Evolutionary conservation across 345 rosid genomes (phyloP).

Genomic region (Syzygium jambos): DNA sequence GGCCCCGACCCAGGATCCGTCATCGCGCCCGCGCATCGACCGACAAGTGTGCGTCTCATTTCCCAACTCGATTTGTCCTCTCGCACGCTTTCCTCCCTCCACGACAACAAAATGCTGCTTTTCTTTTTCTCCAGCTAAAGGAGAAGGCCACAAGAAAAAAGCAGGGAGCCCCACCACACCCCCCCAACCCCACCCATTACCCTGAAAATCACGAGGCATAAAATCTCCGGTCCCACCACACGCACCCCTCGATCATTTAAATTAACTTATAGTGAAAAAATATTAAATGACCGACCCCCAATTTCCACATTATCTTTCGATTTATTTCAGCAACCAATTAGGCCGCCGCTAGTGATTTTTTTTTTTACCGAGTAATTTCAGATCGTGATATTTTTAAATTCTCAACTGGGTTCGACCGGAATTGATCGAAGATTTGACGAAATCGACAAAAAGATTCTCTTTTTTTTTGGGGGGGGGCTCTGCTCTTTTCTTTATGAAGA

Average conservation of each 20-base stretch:
- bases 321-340: neutral
- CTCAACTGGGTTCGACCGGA: neutral
- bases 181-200: neutral
- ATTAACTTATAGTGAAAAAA: neutral
- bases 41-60: conserved; percentile 13
- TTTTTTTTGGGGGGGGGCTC: neutral
- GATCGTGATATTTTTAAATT: neutral
- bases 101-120: neutral
- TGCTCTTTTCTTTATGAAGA: no score
- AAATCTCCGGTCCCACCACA: neutral
- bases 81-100: neutral
- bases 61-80: neutral
- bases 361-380: neutral
- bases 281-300: neutral
- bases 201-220: neutral
- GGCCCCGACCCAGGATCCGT: neutral
- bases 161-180: neutral
- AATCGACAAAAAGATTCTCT: neutral
- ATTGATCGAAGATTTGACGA: neutral
- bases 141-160: neutral
- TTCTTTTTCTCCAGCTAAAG: neutral
- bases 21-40: neutral
- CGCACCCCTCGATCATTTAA: neutral
- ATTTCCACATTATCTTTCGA: neutral
- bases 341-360: neutral